Percentiles rank a stretch among this genome's conserved stretches.
These are phyloP conservation scores for Neofusicoccum sp. DNA, from an alignment of 2,329 filamentous ascomycete species.

Conservation along the genomic window DNA sequence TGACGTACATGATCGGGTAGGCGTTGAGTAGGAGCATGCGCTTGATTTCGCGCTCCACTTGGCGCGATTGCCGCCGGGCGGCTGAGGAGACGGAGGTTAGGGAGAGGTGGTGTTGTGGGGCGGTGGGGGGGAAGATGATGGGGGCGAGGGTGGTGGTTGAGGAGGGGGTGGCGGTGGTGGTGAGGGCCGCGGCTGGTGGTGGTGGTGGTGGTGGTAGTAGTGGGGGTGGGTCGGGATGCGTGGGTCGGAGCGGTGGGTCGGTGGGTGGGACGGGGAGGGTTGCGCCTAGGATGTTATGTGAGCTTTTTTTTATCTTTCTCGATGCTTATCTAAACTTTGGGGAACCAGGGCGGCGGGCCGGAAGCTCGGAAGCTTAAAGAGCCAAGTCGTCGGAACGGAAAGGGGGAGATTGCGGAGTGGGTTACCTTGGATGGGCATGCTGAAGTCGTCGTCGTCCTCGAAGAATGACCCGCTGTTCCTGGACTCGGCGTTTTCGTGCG, in stretches of 20 bases:
- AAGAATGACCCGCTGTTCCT: neutral
- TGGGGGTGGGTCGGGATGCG: neutral
- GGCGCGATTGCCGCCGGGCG: neutral
- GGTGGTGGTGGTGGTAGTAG: neutral
- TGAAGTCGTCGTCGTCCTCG: neutral
- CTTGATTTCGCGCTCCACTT: conserved; percentile 27
- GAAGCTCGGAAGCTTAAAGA: neutral
- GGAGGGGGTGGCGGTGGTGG: neutral
- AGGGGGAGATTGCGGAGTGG: neutral
- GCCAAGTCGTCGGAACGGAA: neutral
- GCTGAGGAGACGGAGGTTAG: neutral
- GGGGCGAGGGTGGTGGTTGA: neutral
- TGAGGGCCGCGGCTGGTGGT: neutral
- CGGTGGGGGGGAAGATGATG: neutral
- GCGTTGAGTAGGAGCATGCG: conserved; percentile 36
- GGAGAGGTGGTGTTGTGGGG: neutral
- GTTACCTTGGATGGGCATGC: neutral
- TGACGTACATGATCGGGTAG: conserved; percentile 37
- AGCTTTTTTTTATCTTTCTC: too few relatives aligned
- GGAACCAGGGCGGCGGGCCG: neutral
- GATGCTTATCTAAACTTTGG: neutral
- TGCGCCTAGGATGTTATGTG: too few relatives aligned
- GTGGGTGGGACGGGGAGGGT: neutral
- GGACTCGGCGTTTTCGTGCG: neutral
- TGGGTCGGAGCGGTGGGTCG: neutral